A percentile compares a stretch with the other conserved stretches of the same genome.
These are phyloP conservation scores for Calocybe gambosa DNA, from an alignment of 1,284 basidiomycete species.

Conservation along the genomic window DNA sequence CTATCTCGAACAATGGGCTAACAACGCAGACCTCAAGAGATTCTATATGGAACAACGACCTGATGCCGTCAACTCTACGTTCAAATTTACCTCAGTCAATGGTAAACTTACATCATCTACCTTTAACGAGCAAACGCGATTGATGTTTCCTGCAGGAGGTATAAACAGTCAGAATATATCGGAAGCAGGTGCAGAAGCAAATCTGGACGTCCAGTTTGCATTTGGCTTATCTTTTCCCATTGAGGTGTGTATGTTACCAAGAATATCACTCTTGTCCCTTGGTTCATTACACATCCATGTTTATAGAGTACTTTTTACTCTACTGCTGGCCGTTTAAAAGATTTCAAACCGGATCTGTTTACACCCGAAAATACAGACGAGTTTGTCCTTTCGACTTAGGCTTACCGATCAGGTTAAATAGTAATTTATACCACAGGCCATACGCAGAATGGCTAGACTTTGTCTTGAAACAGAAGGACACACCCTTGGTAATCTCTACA, in stretches of 20 bases:
- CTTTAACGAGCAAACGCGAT: background rate
- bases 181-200: conserved; percentile 59
- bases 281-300: background rate
- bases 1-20: conserved; percentile 51
- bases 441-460: conserved; percentile 49
- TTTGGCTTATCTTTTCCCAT: conserved; percentile 53
- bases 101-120: conserved; percentile 25
- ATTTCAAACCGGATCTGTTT: conserved; percentile 45
- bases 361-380: conserved; percentile 50
- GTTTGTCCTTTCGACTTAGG: background rate
- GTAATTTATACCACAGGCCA: conserved; percentile 3
- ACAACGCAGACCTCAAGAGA: conserved; percentile 42
- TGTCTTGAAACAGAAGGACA: conserved; percentile 31
- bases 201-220: conserved; percentile 65
- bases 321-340: conserved; percentile 38
- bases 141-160: conserved; percentile 35
- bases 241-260: conserved; percentile 18
- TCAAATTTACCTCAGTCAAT: conserved; percentile 40
- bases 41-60: conserved; percentile 45
- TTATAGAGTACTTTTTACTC: conserved; percentile 22
- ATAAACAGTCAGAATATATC: conserved; percentile 50
- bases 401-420: background rate
- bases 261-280: background rate
- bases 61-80: conserved; percentile 37
- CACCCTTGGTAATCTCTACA: conserved; percentile 54